A percentile compares a stretch with the other conserved stretches of the same genome.
Conservation (phyloP, 148 eudicot genomes). For the Simmondsia chinensis region DNA sequence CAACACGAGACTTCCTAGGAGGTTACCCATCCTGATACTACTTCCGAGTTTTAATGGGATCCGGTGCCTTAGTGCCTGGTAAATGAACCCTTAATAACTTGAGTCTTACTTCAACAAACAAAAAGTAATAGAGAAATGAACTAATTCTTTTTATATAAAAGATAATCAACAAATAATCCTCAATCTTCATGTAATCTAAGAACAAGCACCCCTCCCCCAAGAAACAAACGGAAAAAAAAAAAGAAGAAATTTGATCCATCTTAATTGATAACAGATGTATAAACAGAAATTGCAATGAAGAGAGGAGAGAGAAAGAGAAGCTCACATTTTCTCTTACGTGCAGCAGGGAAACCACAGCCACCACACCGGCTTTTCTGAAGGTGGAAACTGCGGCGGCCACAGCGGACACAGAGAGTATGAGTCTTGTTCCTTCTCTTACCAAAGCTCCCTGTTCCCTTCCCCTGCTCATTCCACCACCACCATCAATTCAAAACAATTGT, state of each 20-base stretch:
- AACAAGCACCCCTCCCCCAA: too few relatives aligned
- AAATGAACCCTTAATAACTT: too few relatives aligned
- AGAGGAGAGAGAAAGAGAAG: not conserved
- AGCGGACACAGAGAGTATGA: conserved; percentile 78
- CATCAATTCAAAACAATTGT: too few relatives aligned
- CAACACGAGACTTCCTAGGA: too few relatives aligned
- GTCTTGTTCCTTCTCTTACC: conserved; percentile 96
- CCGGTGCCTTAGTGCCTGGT: too few relatives aligned
- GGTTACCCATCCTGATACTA: too few relatives aligned
- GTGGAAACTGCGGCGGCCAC: conserved; percentile 87
- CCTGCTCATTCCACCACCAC: conserved; percentile 18
- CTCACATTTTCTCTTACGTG: conserved; percentile 70
- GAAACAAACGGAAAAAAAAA: not conserved
- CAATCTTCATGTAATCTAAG: too few relatives aligned
- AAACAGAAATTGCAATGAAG: not conserved
- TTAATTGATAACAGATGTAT: not conserved
- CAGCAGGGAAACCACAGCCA: conserved; percentile 82
- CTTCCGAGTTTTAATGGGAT: too few relatives aligned
- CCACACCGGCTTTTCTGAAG: conserved; percentile 89
- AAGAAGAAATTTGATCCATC: not conserved
- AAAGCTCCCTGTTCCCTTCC: conserved; percentile 78
- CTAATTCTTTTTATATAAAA: too few relatives aligned
- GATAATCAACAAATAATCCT: not conserved
- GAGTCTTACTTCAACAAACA: too few relatives aligned
- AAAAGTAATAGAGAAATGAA: too few relatives aligned